Evolutionary conservation across 2,329 filamentous ascomycete genomes (phyloP), one percentile per base, ranked within the genome.

Genomic region (Eurotiales sp.): DNA sequence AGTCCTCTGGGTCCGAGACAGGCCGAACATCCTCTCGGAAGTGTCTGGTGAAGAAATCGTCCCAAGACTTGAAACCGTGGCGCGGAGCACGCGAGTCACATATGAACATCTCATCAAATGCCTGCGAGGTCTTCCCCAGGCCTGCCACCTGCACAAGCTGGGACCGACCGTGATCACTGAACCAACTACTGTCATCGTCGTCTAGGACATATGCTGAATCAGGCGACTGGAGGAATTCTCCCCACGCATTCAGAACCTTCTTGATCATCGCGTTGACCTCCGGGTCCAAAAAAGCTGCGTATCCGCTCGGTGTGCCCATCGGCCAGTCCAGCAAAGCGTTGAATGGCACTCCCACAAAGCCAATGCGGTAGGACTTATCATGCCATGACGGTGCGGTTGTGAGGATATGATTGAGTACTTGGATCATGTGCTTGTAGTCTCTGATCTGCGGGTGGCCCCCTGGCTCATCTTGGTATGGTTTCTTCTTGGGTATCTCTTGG

Each of bases 1-100:
- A 68, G 8, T 68, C 57, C 1, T 64, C 58, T 52, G 87, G 77
- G 0, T 81, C 71, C 0, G 78, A 80, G 1, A 87, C 71, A 0
- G 84, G 85, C 0, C 85, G 77, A 2, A 80, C 74, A 0, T 68
- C 69, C 3, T 79, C 74, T 8, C 68, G 73, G 50, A 87, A 76
- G 4, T 71, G 51, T 5, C 85, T 77, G 0, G 82, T 86, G 69
- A 88, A 88, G 70, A 87, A 88, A 60, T 81, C 72, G 53, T 88
- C 85, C 85, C 85, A 88, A 0, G 82, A 86, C 51, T 74, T 79
- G 70, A 74, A 88, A 15, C 85, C 84, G 55, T 62, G 59, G 29
- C 67, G 54, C 3, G 58, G 52, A 2, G 55, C 58, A 0, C 49
- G 51, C 0, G 63, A 55, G 32, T 68, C 61, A 52, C 65, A 68